Base-by-base conservation (phyloP, 1,139 yeast genomes). In the Trichomonascaceae sp. region DNA sequence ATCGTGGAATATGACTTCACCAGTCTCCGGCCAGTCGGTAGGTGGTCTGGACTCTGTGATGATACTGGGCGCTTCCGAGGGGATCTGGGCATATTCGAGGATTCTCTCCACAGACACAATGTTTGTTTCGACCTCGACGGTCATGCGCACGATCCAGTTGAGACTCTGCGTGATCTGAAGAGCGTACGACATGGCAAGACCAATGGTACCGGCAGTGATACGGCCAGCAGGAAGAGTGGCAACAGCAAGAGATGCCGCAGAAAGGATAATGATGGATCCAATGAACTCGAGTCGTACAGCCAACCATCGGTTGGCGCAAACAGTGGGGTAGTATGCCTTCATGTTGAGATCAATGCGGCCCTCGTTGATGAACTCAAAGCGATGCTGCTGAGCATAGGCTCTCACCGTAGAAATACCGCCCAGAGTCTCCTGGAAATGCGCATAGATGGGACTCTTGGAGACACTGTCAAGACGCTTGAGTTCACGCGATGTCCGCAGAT, bases 141-240 rank as follows among this genome's bases (percentile, higher is more conserved):
- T 84, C 97, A 87, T 87, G 60, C 97, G 71, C 25, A 89, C 96
- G 57, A 87, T 84, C 97, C 97, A 87, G 59, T 87, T 87, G 59
- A 89, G 69, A 0, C 94, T 70, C 59, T 87, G 96, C 0, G 97
- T 89, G 41, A 85, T 71, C 57, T 85, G 94, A 45, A 89, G 67
- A 3, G 97, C 89, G 56, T 89, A 89, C 30, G 93, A 79, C 44
- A 89, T 81, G 16, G 95, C 80, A 47, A 89, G 67, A 66, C 97
- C 98, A 51, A 87, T 87, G 54, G 80, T 62, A 59, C 97, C 97
- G 13, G 96, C 85, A 16, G 87, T 72, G 28, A 85, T 66, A 20
- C 64, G 57, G 11, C 94, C 92, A 13, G 69, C 62, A 40, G 64
- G 71, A 47, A 87, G 66, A 5, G 89, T 69, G 33, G 72, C 50